Conservation (phyloP, 148 eudicot genomes). For the Amaranthus palmeri region DNA sequence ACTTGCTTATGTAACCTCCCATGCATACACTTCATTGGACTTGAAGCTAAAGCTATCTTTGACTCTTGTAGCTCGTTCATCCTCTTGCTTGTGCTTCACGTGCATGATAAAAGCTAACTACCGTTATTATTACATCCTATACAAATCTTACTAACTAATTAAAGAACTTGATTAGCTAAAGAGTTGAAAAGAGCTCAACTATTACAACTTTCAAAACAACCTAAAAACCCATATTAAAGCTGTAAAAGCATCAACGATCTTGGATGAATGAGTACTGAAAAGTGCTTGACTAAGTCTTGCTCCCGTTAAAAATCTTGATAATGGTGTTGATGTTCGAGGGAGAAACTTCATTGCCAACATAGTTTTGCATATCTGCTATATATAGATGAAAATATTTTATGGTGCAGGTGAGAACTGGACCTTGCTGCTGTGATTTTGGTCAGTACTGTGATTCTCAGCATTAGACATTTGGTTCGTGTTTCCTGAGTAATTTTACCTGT, state of each 20-base stretch:
- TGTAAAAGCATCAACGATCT: too few species aligned
- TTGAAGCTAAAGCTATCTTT: too few species aligned
- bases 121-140: too few species aligned
- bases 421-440: conserved; percentile 59
- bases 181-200: too few species aligned
- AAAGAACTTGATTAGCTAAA: too few species aligned
- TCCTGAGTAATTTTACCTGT: not conserved
- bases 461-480: conserved; percentile 10
- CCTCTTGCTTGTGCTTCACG: too few species aligned
- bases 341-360: not conserved
- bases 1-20: not conserved
- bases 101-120: too few species aligned
- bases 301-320: not conserved
- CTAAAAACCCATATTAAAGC: too few species aligned
- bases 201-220: too few species aligned
- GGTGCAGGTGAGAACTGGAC: conserved; percentile 60
- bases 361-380: too few species aligned
- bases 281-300: not conserved
- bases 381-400: not conserved
- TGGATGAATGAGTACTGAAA: not conserved
- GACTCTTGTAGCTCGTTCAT: too few species aligned
- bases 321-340: not conserved
- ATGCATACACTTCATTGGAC: not conserved
- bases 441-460: conserved; percentile 67
- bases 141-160: too few species aligned